Percentiles rank a stretch among this genome's conserved stretches.
These are phyloP conservation scores for Heracleum sosnowskyi DNA, from an alignment of 129 eudicot genomes.

Conservation along the genomic window DNA sequence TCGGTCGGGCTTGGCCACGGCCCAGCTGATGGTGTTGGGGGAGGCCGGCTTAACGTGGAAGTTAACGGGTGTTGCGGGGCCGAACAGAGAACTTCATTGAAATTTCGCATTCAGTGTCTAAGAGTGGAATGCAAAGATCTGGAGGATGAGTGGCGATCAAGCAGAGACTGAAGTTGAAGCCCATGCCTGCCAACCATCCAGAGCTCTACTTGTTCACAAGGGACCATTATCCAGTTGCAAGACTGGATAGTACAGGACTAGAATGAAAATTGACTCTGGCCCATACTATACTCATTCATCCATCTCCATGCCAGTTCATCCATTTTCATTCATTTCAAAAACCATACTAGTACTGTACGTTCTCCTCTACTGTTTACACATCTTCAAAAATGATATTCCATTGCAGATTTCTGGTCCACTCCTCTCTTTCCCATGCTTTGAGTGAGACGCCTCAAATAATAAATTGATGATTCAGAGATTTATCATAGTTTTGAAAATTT, in stretches of 20 bases:
- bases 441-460: not conserved
- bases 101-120: not conserved
- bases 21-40: no score
- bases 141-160: not conserved
- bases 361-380: not conserved
- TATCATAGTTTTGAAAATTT: not conserved
- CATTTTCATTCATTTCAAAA: not conserved
- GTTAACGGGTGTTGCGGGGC: no score
- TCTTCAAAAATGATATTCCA: not conserved
- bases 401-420: constrained; percentile 4
- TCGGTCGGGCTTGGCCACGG: no score
- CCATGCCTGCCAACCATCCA: constrained; percentile 6
- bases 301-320: constrained; percentile 3
- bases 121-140: not conserved
- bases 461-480: not conserved
- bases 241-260: constrained; percentile 1
- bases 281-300: not conserved
- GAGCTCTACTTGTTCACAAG: not conserved
- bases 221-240: constrained; percentile 4
- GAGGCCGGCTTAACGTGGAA: no score
- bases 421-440: not conserved
- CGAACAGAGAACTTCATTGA: no score
- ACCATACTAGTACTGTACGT: not conserved
- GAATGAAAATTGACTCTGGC: constrained; percentile 1
- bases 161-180: not conserved